Base-by-base conservation (phyloP, 306 rosid species). In the Lotus japonicus region DNA sequence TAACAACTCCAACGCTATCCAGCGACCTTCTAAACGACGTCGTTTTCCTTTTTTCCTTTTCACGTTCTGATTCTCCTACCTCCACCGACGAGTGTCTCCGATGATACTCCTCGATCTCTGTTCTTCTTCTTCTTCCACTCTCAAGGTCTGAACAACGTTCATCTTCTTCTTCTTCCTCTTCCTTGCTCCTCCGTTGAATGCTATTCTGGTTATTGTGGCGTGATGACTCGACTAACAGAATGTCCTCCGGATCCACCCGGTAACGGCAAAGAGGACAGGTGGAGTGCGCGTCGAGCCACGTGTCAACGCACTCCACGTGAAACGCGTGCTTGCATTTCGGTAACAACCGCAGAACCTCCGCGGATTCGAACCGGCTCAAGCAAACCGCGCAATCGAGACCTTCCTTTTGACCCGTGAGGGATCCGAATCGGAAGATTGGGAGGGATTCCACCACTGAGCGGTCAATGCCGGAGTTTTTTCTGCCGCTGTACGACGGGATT, bases 251-350 rank as follows among this genome's bases (percentile, higher is more conserved):
- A 80, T 90, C 97, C 14, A 94, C 96, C 52, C 92, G 82, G 67
- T 74, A 80, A 1, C 97, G 95, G 19, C 96, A 94, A 2, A 94
- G 89, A 2, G 99, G 97, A 21, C 96, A 94, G 1, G 99, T 90
- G 8, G 99, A 94, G 76, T 94, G 99, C 5, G 99, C 97, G 75
- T 94, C 99, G 11, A 94, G 86, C 99, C 99, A 94, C 7, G 97
- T 94, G 63, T 94, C 99, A 3, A 94, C 96, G 77, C 99, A 94
- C 50, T 94, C 99, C 4, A 90, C 92, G 53, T 94, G 99, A 75
- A 94, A 94, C 7, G 95, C 99, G 75, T 94, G 99, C 41, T 85
- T 84, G 76, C 97, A 94, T 36, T 94, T 94, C 1, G 95, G 99
- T 4, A 94, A 85, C 52, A 94, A 77, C 2, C 95, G 80, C 13